phyloP scores from a whole-genome alignment of 495 filamentous ascomycete species.

The Aspergillus nidulans region DNA sequence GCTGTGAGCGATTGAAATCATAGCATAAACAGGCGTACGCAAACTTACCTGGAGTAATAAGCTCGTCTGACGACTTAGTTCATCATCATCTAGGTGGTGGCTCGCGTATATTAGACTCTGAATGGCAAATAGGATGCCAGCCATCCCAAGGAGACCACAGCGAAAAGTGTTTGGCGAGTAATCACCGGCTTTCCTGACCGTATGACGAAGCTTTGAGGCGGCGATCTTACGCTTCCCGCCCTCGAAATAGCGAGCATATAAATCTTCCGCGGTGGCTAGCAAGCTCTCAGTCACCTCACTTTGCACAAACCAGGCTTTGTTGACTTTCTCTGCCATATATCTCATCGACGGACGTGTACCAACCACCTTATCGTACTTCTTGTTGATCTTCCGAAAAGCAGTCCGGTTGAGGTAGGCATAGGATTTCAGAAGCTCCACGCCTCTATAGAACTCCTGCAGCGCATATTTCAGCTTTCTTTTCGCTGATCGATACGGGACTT shows the following conservation, averaged over 20 bases:
- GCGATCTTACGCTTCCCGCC: slow-evolving; percentile 87
- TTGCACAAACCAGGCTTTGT: slow-evolving; percentile 83
- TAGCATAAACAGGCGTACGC: background rate
- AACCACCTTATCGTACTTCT: slow-evolving; percentile 93
- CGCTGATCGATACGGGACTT: slow-evolving; percentile 74
- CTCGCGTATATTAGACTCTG: slow-evolving; percentile 68
- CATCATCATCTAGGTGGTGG: slow-evolving; percentile 49
- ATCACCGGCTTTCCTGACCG: slow-evolving; percentile 58
- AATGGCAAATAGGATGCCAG: slow-evolving; percentile 66
- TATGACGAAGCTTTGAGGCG: slow-evolving; percentile 73
- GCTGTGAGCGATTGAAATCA: slow-evolving; percentile 20
- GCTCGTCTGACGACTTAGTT: slow-evolving; percentile 50
- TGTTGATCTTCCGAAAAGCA: slow-evolving; percentile 96
- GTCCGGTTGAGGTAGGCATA: slow-evolving; percentile 86
- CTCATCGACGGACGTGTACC: slow-evolving; percentile 69
- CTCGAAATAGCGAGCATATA: slow-evolving; percentile 92
- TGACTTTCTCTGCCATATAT: slow-evolving; percentile 91
- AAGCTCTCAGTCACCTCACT: slow-evolving; percentile 75
- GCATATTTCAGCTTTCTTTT: slow-evolving; percentile 89
- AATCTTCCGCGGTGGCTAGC: slow-evolving; percentile 74
- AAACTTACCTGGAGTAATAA: slow-evolving; percentile 68
- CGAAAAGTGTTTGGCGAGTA: slow-evolving; percentile 71
- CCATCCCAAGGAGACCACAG: slow-evolving; percentile 73
- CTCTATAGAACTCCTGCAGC: slow-evolving; percentile 86
- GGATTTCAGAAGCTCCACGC: slow-evolving; percentile 84